Conservation (phyloP, 129 eudicot genomes). For the Helianthus annuus region HanXRQr2.0-SUNRISE NC_035436.2:174312283-174312782, state of each 20-base stretch:
- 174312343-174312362: constrained; percentile 86
- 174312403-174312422: neutral
- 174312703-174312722: too few relatives aligned
- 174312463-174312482: neutral
- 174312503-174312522: constrained; percentile 95
- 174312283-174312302: neutral
- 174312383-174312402: constrained; percentile 96
- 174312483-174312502: constrained; percentile 78
- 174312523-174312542: constrained; percentile 97
- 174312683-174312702: too few relatives aligned
- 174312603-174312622: constrained; percentile 61
- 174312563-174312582: constrained; percentile 95
- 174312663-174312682: too few relatives aligned
- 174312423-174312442: constrained; percentile 10
- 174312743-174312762: constrained; percentile 48
- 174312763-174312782: constrained; percentile 95
- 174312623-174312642: constrained; percentile 83
- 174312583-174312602: constrained; percentile 97
- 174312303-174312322: constrained; percentile 97
- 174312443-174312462: neutral
- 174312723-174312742: too few relatives aligned
- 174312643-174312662: constrained; percentile 49
- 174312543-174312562: constrained; percentile 91
- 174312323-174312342: constrained; percentile 98
- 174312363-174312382: constrained; percentile 89